A percentile compares a stretch with the other conserved stretches of the same genome.
phyloP scores from a whole-genome alignment of 768 basidiomycete species.

The Chiua virens region DNA sequence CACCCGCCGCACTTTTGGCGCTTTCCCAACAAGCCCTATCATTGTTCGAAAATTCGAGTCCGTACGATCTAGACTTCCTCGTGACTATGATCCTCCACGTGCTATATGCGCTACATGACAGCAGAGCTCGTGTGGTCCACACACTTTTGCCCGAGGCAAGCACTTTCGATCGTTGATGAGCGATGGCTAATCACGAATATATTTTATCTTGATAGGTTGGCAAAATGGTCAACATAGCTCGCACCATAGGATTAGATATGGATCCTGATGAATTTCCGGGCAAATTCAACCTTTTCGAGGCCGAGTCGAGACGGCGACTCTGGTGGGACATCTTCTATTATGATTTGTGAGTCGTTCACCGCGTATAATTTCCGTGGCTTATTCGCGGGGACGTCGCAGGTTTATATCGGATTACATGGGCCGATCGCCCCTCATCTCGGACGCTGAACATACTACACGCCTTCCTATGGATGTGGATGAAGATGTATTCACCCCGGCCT shows the following conservation, averaged over 20 bases:
- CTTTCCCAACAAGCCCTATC: slow-evolving; percentile 50
- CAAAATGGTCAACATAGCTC: slow-evolving; percentile 67
- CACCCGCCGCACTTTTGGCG: slow-evolving; percentile 42
- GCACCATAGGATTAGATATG: slow-evolving; percentile 58
- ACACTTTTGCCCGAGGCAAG: slow-evolving; percentile 29
- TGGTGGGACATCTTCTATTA: slow-evolving; percentile 85
- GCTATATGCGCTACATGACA: slow-evolving; percentile 52
- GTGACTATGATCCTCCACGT: slow-evolving; percentile 59
- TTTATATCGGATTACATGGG: slow-evolving; percentile 70
- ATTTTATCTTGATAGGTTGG: slow-evolving; percentile 45
- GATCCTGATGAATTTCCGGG: slow-evolving; percentile 57
- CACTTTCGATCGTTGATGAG: slow-evolving; percentile 26
- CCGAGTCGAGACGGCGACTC: slow-evolving; percentile 52
- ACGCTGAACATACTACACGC: slow-evolving; percentile 53
- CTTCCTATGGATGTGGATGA: slow-evolving; percentile 61
- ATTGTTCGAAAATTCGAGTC: slow-evolving; percentile 40
- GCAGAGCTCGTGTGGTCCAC: slow-evolving; percentile 42
- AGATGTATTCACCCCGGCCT: slow-evolving; percentile 47
- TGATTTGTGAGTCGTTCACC: slow-evolving; percentile 59
- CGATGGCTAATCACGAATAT: slow-evolving; percentile 18
- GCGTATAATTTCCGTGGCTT: not conserved
- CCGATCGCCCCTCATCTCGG: slow-evolving; percentile 58
- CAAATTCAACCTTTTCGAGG: slow-evolving; percentile 49
- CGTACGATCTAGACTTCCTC: slow-evolving; percentile 58
- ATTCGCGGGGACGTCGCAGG: slow-evolving; percentile 37